Evolutionary conservation across 148 eudicot genomes (phyloP).

Genomic region (Talinum fruticosum): DNA sequence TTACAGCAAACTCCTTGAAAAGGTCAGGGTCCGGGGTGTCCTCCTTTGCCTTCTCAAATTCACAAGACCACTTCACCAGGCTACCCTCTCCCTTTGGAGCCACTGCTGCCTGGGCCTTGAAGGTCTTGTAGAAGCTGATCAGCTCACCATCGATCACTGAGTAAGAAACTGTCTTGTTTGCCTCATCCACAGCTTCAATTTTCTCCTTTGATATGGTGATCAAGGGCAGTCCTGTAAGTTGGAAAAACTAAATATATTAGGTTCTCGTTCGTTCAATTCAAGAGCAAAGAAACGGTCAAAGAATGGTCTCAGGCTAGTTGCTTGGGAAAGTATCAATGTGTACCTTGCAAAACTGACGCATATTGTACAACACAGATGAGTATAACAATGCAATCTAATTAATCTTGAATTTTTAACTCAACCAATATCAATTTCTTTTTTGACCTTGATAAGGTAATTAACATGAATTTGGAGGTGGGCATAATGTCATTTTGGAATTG

Average conservation of each 20-base stretch:
- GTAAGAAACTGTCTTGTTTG: slow-evolving; percentile 44
- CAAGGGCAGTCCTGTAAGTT: slow-evolving; percentile 35
- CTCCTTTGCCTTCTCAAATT: slow-evolving; percentile 68
- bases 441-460: too few relatives aligned
- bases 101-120: slow-evolving; percentile 57
- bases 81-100: slow-evolving; percentile 60
- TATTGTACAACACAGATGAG: too few relatives aligned
- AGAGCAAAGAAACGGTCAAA: not conserved
- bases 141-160: slow-evolving; percentile 62
- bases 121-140: slow-evolving; percentile 51
- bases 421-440: too few relatives aligned
- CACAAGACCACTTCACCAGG: slow-evolving; percentile 62
- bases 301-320: not conserved
- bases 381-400: too few relatives aligned
- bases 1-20: slow-evolving; percentile 60
- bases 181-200: slow-evolving; percentile 69
- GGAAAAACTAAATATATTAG: not conserved
- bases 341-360: too few relatives aligned
- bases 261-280: not conserved
- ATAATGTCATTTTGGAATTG: too few relatives aligned
- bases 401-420: too few relatives aligned
- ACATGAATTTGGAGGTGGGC: too few relatives aligned
- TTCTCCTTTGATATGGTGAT: slow-evolving; percentile 53
- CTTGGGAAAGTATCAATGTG: too few relatives aligned
- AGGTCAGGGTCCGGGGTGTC: slow-evolving; percentile 59